Percentiles rank a stretch among this genome's conserved stretches.
Conservation (phyloP, 495 filamentous ascomycete species). For the Hypomontagnella submonticulosa region DNA sequence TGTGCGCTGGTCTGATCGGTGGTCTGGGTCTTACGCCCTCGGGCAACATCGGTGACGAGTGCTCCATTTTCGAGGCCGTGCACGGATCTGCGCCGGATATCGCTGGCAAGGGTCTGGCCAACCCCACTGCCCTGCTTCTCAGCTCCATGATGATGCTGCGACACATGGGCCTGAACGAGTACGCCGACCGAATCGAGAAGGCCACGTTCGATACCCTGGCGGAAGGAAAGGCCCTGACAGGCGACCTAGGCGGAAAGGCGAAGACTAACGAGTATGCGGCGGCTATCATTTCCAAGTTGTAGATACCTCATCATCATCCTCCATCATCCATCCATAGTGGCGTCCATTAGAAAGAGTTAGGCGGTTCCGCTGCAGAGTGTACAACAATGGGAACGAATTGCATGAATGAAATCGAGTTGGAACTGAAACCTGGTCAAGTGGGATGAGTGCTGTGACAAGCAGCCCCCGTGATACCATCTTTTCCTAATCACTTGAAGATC, state of each 20-base stretch:
- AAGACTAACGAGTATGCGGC: conserved; percentile 92
- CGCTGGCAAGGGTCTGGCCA: conserved; percentile 74
- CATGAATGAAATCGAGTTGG: conserved; percentile 20
- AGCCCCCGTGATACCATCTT: conserved; percentile 7
- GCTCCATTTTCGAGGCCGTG: conserved; percentile 99
- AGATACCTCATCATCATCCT: conserved; percentile 39
- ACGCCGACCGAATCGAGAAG: conserved; percentile 89
- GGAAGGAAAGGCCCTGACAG: conserved; percentile 95
- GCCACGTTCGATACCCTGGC: conserved; percentile 93
- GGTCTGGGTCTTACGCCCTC: conserved; percentile 96
- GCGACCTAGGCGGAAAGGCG: conserved; percentile 92
- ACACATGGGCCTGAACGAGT: conserved; percentile 90
- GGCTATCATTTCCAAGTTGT: conserved; percentile 89
- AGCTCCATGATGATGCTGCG: conserved; percentile 88
- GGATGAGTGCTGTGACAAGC: conserved; percentile 18
- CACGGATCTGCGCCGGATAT: conserved; percentile 98
- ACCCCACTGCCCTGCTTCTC: conserved; percentile 44
- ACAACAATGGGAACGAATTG: conserved; percentile 41
- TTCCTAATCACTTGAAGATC: conserved; percentile 4
- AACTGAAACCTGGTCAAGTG: conserved; percentile 4
- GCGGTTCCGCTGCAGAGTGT: conserved; percentile 42
- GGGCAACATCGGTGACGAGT: conserved; percentile 98
- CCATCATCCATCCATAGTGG: conserved; percentile 39
- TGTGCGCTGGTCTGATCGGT: conserved; percentile 98
- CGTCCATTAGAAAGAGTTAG: conserved; percentile 40